Percentiles rank a stretch among this genome's conserved stretches.
These are phyloP conservation scores for Phellinidium pouzarii DNA, from an alignment of 1,284 basidiomycete species.

Conservation along the genomic window DNA sequence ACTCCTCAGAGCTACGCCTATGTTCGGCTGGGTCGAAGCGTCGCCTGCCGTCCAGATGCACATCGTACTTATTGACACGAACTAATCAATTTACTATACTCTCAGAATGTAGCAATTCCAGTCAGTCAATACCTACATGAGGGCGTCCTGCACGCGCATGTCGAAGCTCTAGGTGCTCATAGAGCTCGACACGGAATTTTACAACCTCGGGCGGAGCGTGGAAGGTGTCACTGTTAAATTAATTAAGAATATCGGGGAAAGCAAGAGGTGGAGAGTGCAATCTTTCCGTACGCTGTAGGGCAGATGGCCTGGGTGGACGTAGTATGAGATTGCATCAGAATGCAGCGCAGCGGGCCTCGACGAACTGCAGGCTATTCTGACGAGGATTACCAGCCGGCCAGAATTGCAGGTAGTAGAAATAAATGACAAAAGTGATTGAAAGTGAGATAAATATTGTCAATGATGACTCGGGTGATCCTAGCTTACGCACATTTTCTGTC, in stretches of 20 bases:
- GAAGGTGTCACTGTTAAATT: background rate
- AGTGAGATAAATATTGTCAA: background rate
- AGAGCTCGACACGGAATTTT: background rate
- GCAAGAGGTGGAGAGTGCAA: background rate
- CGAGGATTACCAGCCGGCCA: background rate
- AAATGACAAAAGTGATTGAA: background rate
- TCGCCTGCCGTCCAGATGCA: no score
- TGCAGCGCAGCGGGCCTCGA: background rate
- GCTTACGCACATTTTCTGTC: background rate
- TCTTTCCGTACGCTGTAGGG: background rate
- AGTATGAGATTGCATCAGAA: background rate
- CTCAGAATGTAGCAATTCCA: background rate
- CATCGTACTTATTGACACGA: no score
- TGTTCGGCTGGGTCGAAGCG: no score
- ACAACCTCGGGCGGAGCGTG: background rate
- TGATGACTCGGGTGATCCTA: background rate
- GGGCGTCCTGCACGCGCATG: background rate
- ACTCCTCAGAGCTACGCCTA: no score
- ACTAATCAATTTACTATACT: no score
- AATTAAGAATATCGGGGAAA: background rate
- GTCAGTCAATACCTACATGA: background rate
- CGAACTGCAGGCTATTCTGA: slow-evolving; percentile 2
- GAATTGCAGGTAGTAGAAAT: background rate
- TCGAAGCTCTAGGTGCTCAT: background rate
- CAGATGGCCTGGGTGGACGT: background rate